Evolutionary conservation across 805 yeast genomes (phyloP).

Genomic region (Hanseniaspora valbyensis): DNA sequence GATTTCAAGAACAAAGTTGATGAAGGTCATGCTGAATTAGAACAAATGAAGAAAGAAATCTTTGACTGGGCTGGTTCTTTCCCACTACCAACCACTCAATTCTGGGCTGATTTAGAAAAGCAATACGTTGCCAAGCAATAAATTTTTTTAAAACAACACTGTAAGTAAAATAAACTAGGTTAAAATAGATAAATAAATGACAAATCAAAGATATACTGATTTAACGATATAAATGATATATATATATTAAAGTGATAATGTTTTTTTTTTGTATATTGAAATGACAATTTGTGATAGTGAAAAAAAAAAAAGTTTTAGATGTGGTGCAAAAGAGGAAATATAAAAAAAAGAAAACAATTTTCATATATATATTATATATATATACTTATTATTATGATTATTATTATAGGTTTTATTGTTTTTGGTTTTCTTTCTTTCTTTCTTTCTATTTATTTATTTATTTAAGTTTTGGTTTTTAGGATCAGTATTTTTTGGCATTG

Average conservation of each 20-base stretch:
- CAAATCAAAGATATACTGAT: background rate
- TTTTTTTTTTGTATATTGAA: too few species aligned
- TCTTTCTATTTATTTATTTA: background rate
- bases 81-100: slow-evolving; percentile 41
- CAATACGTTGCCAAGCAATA: slow-evolving; percentile 14
- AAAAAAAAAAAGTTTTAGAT: too few species aligned
- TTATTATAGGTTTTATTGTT: too few species aligned
- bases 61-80: slow-evolving; percentile 82
- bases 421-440: too few species aligned
- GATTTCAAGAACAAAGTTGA: slow-evolving; percentile 82
- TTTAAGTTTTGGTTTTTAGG: background rate
- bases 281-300: too few species aligned
- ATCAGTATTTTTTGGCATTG: slow-evolving; percentile 10
- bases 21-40: slow-evolving; percentile 59
- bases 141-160: background rate
- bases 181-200: background rate
- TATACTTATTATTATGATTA: too few species aligned
- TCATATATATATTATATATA: too few species aligned
- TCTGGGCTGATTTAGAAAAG: slow-evolving; percentile 15
- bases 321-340: too few species aligned
- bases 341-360: too few species aligned
- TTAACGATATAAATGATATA: too few species aligned
- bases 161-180: background rate
- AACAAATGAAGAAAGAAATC: slow-evolving; percentile 62
- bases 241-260: too few species aligned